Evolutionary conservation across 2,329 filamentous ascomycete genomes (phyloP), one percentile per base, ranked within the genome.

Genomic region (Meredithiella fracta): DNA sequence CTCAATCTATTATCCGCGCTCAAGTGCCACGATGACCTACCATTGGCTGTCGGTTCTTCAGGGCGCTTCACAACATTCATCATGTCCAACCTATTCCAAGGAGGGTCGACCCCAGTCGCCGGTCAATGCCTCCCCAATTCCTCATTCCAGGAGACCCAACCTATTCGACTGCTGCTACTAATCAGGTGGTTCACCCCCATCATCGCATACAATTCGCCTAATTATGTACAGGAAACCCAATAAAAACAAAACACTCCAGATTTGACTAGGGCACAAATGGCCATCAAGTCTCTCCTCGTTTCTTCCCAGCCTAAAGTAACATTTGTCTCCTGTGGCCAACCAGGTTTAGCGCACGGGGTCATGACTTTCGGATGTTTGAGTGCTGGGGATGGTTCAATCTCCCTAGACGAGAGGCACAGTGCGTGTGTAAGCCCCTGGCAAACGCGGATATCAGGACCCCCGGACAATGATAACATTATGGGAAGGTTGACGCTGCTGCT

Each of bases 91-190:
- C 31, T 38, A 20, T 52, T 17, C 50, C 50, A 25, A 52, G 31
- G 50, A 52, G 50, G 50, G 50, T 38, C 31, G 50, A 52, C 26
- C n/a, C 50, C 31, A 29, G 50, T 52, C 50, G 25, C 11, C 11
- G 44, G 44, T 42, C 38, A 6, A 42, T 42, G 38, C 38, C 15
- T 5, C 5, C 23, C 23, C 42, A n/a, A 47, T 14, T 47, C 22
- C 44, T 8, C 9, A 49, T 23, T 14, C 20, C n/a, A 49, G 44
- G 44, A 49, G 22, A n/a, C 23, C 11, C 11, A 14, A n/a, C 23
- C 44, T 22, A 22, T 49, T n/a, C n/a, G n/a, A n/a, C n/a, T n/a
- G n/a, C n/a, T n/a, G n/a, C n/a, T n/a, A n/a, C n/a, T n/a, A n/a
- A n/a, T n/a, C n/a, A n/a, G n/a, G n/a, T n/a, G n/a, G n/a, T n/a